These are phyloP conservation scores for Beauveria varroae DNA, from an alignment of 2,329 filamentous ascomycete genomes.

Conservation along the genomic window DNA sequence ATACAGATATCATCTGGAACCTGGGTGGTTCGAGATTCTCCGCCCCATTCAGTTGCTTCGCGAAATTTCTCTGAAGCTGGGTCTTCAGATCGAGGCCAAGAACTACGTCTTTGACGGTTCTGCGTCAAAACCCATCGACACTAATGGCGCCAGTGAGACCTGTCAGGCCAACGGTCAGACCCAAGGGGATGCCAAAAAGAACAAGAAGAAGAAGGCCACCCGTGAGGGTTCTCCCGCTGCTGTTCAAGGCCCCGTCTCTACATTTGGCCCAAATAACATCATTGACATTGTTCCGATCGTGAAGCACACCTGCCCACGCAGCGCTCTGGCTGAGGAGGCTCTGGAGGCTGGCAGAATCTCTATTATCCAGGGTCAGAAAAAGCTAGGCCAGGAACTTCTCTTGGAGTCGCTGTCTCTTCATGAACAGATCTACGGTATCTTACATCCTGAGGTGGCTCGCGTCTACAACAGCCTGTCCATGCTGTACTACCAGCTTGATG, in stretches of 20 bases:
- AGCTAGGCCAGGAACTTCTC: constrained; percentile 89
- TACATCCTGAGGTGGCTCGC: constrained; percentile 92
- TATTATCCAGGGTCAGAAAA: constrained; percentile 90
- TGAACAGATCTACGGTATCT: constrained; percentile 96
- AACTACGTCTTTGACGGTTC: constrained; percentile 30
- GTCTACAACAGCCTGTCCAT: constrained; percentile 94
- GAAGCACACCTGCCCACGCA: constrained; percentile 90
- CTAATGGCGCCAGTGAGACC: constrained; percentile 26
- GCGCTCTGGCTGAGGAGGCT: constrained; percentile 86
- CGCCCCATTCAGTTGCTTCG: constrained; percentile 79
- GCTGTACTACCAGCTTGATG: constrained; percentile 94
- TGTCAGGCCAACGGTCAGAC: constrained; percentile 31
- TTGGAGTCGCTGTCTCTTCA: constrained; percentile 94
- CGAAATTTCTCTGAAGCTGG: constrained; percentile 81
- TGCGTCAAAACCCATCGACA: constrained; percentile 18
- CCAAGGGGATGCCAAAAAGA: constrained; percentile 42
- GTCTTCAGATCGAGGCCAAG: constrained; percentile 77
- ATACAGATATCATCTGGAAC: constrained; percentile 67
- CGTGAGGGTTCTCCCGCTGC: constrained; percentile 46
- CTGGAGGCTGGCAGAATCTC: constrained; percentile 93
- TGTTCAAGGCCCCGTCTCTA: constrained; percentile 32
- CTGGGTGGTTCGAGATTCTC: constrained; percentile 58
- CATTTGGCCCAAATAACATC: constrained; percentile 76
- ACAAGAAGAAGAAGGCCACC: constrained; percentile 58
- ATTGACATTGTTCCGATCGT: constrained; percentile 89